Conservation (phyloP, 495 filamentous ascomycete species). For the Astrothelium subdiscretum region DNA sequence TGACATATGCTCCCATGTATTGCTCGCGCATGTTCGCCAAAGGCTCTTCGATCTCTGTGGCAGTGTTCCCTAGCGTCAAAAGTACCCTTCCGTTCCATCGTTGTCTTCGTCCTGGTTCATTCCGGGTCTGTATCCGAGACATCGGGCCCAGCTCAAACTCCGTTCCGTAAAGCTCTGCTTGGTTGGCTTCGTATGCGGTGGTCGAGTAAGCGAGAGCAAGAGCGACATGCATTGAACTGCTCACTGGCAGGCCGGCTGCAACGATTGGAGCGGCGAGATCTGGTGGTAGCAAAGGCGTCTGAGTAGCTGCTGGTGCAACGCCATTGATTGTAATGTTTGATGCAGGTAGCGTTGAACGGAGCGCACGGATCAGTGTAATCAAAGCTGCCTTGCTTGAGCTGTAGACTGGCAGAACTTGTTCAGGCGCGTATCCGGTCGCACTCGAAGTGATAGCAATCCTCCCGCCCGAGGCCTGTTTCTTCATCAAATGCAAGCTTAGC, state of each 20-base stretch:
- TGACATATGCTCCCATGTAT: neutral
- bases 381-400: too few relatives aligned
- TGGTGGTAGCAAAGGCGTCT: conserved; percentile 18
- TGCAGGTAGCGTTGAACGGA: conserved; percentile 16
- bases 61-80: conserved; percentile 24
- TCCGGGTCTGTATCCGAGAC: too few relatives aligned
- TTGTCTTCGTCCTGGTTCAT: neutral
- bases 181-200: neutral
- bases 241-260: neutral
- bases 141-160: too few relatives aligned
- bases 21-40: conserved; percentile 13
- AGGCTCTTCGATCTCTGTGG: conserved; percentile 27
- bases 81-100: conserved; percentile 28
- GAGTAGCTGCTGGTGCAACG: conserved; percentile 25
- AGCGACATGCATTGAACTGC: neutral
- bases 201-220: neutral
- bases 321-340: conserved; percentile 26
- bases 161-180: conserved; percentile 4
- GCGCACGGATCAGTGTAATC: conserved; percentile 19
- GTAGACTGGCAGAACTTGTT: conserved; percentile 23
- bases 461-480: conserved; percentile 12
- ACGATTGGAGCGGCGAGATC: conserved; percentile 16
- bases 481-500: conserved; percentile 20
- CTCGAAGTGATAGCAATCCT: conserved; percentile 28
- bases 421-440: conserved; percentile 24